These are phyloP conservation scores for Pisolithus thermaeus DNA, from an alignment of 1,284 basidiomycete genomes.

Conservation along the genomic window DNA sequence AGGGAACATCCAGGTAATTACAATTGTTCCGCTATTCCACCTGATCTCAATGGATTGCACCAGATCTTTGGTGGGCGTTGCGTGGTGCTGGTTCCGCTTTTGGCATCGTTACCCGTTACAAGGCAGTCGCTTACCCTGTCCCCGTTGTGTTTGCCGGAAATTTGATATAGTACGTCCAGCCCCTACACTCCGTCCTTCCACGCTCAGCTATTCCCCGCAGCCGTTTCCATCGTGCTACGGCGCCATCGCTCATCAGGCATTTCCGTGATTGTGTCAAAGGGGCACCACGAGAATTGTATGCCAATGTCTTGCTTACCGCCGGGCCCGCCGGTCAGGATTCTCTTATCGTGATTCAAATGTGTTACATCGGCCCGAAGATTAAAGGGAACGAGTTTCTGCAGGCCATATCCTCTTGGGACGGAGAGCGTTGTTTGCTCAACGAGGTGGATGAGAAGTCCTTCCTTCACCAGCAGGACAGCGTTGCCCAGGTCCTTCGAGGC, in stretches of 20 bases:
- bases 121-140: constrained; percentile 79
- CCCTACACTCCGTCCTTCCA: background rate
- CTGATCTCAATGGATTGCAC: background rate
- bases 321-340: constrained; percentile 78
- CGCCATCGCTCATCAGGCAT: constrained; percentile 82
- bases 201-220: constrained; percentile 32
- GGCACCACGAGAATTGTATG: constrained; percentile 80
- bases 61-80: constrained; percentile 87
- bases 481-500: constrained; percentile 81
- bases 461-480: constrained; percentile 82
- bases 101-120: constrained; percentile 84
- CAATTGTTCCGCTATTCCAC: background rate
- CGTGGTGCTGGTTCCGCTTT: constrained; percentile 82
- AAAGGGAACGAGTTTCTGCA: constrained; percentile 76
- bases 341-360: constrained; percentile 85
- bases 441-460: constrained; percentile 88
- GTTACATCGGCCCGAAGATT: constrained; percentile 72
- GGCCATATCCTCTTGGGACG: constrained; percentile 83
- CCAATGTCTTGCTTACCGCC: constrained; percentile 84
- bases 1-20: constrained; percentile 56
- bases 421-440: constrained; percentile 73
- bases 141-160: constrained; percentile 89
- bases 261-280: constrained; percentile 90
- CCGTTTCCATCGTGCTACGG: constrained; percentile 78
- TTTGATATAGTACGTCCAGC: constrained; percentile 68